These are phyloP conservation scores for Thelonectria blattea DNA, from an alignment of 2,329 filamentous ascomycete genomes.

Conservation along the genomic window DNA sequence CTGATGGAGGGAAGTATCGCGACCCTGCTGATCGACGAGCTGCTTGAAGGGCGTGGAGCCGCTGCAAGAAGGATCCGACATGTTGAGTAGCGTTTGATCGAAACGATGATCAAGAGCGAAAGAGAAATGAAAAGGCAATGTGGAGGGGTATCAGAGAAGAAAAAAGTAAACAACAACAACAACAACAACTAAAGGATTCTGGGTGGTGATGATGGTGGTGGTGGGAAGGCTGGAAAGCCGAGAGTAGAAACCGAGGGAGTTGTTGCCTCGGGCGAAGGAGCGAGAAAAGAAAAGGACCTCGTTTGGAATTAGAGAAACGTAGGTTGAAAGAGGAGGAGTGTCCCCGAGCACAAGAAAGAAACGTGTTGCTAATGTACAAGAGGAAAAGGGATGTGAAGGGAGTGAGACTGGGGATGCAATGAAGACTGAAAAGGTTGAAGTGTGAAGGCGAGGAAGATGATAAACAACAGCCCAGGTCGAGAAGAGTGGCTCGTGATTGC, in stretches of 20 bases:
- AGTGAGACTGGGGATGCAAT: not conserved
- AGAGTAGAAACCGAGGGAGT: not conserved
- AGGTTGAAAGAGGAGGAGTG: not conserved
- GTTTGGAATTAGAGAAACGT: not conserved
- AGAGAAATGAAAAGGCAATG: not conserved
- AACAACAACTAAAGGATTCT: not conserved
- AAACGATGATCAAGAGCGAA: not conserved
- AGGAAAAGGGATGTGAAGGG: not conserved
- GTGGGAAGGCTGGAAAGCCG: not conserved
- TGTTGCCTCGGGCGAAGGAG: not conserved
- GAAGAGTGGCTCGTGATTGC: conserved; percentile 8
- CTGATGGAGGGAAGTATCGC: conserved; percentile 50
- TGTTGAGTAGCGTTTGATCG: conserved; percentile 26
- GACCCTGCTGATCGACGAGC: conserved; percentile 50
- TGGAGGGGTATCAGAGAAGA: not conserved
- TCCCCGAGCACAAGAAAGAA: not conserved
- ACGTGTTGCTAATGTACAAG: not conserved
- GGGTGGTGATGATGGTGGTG: not conserved
- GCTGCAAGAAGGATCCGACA: conserved; percentile 52
- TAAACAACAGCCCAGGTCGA: not conserved
- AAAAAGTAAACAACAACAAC: not conserved
- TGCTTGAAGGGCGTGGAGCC: conserved; percentile 52
- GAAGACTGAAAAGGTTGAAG: not conserved
- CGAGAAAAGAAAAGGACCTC: not conserved
- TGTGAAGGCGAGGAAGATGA: not conserved